phyloP scores from a whole-genome alignment of 176 grass and related monocot species.

The Chrysopogon serrulatus region DNA sequence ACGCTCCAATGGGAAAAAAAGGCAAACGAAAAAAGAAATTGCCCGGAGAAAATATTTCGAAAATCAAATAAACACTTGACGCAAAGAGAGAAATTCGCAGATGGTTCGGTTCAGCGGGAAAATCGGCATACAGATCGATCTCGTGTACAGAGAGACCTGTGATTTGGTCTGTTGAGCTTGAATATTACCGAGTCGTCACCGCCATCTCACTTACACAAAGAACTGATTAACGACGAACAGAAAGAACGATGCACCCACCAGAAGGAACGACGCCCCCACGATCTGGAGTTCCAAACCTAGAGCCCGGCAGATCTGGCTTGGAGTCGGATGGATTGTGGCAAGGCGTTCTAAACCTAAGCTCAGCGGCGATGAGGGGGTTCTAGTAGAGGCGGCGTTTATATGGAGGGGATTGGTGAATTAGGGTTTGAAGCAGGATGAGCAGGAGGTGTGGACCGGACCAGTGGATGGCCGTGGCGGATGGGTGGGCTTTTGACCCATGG shows the following conservation, averaged over 20 bases:
- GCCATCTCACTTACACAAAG: conserved; percentile 30
- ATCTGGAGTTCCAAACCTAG: not conserved
- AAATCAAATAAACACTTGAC: not conserved
- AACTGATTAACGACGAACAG: not conserved
- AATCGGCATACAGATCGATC: conserved; percentile 88
- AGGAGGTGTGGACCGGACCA: not conserved
- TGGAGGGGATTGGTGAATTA: not conserved
- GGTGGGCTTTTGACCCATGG: not conserved
- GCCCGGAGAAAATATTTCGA: not conserved
- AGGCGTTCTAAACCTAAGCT: not conserved
- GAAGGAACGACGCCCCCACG: not conserved
- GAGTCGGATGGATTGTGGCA: not conserved
- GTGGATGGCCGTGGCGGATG: not conserved
- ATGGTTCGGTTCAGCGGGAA: conserved; percentile 88
- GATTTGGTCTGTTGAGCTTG: conserved; percentile 99
- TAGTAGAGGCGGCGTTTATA: conserved; percentile 13
- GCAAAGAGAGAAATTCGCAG: not conserved
- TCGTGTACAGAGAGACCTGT: conserved; percentile 37
- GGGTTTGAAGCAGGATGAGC: conserved; percentile 46
- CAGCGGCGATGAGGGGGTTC: not conserved
- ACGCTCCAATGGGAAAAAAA: not conserved
- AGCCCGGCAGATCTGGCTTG: not conserved
- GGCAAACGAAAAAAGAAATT: not conserved
- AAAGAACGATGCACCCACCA: not conserved
- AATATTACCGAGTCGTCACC: conserved; percentile 72